Base-by-base conservation (phyloP, 345 rosid genomes). In the Cardamine chenopodiifolia region DNA sequence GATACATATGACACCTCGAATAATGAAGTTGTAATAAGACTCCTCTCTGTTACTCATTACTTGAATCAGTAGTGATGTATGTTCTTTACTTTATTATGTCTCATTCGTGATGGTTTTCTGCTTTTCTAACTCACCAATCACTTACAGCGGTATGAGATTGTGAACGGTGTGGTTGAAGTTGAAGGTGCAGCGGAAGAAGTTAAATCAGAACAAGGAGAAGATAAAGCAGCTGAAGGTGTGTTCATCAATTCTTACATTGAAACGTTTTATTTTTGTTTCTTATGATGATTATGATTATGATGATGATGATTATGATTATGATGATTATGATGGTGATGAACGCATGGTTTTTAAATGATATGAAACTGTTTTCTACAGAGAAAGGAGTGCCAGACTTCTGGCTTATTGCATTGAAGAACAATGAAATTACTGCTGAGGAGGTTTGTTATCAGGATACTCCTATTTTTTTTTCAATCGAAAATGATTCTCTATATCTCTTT, bases 311-410 rank as follows among this genome's bases (percentile, higher is more conserved):
- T n/a, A n/a, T n/a, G n/a, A n/a, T n/a, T n/a, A n/a, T n/a, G n/a
- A n/a, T n/a, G n/a, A n/a, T n/a, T n/a, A n/a, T n/a, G 31, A 59
- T 25, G 52, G 39, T 57, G 44, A 2, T 63, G 53, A 17, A 10
- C 35, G n/a, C 28, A 75, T 55, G n/a, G 12, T n/a, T 58, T 68
- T 63, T 50, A 44, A 35, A 26, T 71, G 80, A 58, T 56, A 13
- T 54, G 18, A 53, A 56, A 55, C 2, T 71, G 15, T 55, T 79
- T 35, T 11, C 9, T 78, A 78, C 87, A 92, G 99, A 85, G 70
- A 92, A 89, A 80, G 98, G 99, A 77, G 98, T 96, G 25, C 99
- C 99, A 23, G 87, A 89, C 47, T 96, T 96, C 78, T 96, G 99
- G 99, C 89, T 90, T 18, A 82, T 35, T 70, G 98, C 98, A 14